A percentile compares a stretch with the other conserved stretches of the same genome.
Evolutionary conservation across 75 land plant genomes (phyloP).

Genomic region (Cupressus sempervirens): DNA sequence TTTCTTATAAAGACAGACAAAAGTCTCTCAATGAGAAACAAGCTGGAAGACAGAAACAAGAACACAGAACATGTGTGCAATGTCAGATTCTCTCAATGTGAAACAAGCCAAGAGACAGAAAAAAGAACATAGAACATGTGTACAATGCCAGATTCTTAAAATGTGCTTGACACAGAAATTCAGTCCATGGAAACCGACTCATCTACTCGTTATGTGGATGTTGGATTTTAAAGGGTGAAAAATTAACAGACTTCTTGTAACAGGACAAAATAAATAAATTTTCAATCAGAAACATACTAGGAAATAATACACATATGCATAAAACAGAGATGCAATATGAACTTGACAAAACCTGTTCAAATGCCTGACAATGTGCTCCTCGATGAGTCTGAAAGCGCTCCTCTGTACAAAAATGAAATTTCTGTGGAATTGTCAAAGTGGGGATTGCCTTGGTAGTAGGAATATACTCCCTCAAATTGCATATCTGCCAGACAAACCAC

Average conservation of each 20-base stretch:
- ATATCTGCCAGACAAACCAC: slow-evolving; percentile 2
- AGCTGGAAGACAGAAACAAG: not conserved
- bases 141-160: not conserved
- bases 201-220: too few species aligned
- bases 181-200: not conserved
- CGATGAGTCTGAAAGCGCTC: slow-evolving; percentile 12
- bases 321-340: not conserved
- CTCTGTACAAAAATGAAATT: slow-evolving; percentile 9
- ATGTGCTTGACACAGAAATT: not conserved
- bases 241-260: not conserved
- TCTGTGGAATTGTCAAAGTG: slow-evolving; percentile 6
- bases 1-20: not conserved
- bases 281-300: not conserved
- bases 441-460: not conserved
- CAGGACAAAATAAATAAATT: not conserved
- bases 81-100: too few species aligned
- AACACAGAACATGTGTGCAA: not conserved
- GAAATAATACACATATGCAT: not conserved
- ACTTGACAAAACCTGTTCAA: slow-evolving; percentile 8
- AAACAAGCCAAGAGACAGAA: too few species aligned
- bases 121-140: too few species aligned
- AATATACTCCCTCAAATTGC: not conserved
- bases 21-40: not conserved
- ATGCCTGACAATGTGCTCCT: slow-evolving; percentile 13
- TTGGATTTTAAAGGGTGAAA: not conserved